Conservation (phyloP, 75 land plant species). For the Azolla pinnata region DNA sequence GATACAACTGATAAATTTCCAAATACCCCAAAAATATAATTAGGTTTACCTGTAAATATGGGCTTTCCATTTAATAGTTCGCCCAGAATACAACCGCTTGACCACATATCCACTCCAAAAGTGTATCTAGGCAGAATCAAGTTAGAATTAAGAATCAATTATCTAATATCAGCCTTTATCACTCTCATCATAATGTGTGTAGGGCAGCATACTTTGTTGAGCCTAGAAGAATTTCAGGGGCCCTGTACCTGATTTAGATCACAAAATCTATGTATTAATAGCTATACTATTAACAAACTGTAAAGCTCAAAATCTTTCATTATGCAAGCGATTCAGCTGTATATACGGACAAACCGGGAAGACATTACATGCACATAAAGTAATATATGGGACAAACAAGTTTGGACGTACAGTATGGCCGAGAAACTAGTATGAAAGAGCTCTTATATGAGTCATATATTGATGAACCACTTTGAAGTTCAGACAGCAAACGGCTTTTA, state of each 20-base stretch:
- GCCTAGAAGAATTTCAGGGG: constrained; percentile 38
- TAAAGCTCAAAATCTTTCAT: too few species aligned
- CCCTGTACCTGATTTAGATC: constrained; percentile 29
- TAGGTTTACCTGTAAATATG: constrained; percentile 25
- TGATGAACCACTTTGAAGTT: background rate
- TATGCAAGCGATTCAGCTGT: too few species aligned
- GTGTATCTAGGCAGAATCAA: constrained; percentile 17
- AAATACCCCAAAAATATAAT: too few species aligned
- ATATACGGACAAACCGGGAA: too few species aligned
- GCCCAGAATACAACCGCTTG: constrained; percentile 36
- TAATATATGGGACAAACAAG: too few species aligned
- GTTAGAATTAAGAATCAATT: background rate
- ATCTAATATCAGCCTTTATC: background rate
- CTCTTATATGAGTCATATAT: too few species aligned
- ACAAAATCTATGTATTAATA: background rate
- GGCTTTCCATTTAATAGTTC: constrained; percentile 37
- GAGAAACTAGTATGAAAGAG: too few species aligned
- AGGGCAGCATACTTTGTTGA: constrained; percentile 23
- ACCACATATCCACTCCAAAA: constrained; percentile 41
- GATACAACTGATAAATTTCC: too few species aligned
- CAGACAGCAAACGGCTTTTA: background rate
- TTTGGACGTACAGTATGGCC: too few species aligned
- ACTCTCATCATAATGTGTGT: background rate
- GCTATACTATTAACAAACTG: too few species aligned
- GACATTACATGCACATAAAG: too few species aligned